Percentiles rank a stretch among this genome's conserved stretches.
phyloP scores from a whole-genome alignment of 768 basidiomycete genomes.

The Panaeolus cyanescens region DNA sequence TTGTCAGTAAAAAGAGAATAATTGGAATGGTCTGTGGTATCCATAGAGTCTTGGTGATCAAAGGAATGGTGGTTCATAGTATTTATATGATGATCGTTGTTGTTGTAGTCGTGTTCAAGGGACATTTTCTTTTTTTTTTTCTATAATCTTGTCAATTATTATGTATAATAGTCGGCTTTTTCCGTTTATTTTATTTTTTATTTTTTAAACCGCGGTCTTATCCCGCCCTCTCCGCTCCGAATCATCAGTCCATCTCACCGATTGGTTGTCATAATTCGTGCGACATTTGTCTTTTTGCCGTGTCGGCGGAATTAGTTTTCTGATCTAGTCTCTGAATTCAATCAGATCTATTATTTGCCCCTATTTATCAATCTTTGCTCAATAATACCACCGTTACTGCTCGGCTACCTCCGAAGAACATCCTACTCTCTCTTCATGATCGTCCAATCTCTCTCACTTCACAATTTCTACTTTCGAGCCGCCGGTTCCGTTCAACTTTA shows the following conservation, averaged over 20 bases:
- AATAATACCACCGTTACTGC: neutral
- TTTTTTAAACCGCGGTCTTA: constrained; percentile 26
- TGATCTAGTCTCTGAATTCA: constrained; percentile 34
- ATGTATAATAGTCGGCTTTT: neutral
- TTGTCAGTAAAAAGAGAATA: constrained; percentile 69
- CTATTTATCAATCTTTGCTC: neutral
- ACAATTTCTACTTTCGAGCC: neutral
- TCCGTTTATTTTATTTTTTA: neutral
- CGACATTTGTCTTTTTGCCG: constrained; percentile 42
- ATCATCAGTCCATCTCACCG: constrained; percentile 40
- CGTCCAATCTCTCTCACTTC: neutral
- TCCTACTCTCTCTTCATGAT: constrained; percentile 5
- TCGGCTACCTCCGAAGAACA: neutral
- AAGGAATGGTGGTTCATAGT: constrained; percentile 17
- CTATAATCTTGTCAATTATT: too few species aligned
- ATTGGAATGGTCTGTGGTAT: constrained; percentile 51
- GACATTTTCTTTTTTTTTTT: constrained; percentile 49
- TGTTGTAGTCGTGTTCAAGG: constrained; percentile 51
- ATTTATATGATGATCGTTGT: constrained; percentile 61
- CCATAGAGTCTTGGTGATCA: constrained; percentile 54
- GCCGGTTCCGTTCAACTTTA: constrained; percentile 2
- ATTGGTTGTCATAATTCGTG: constrained; percentile 42
- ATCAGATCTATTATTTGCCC: constrained; percentile 1
- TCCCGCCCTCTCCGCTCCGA: constrained; percentile 48
- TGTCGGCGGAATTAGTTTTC: constrained; percentile 44